Percentiles rank a stretch among this genome's conserved stretches.
Conservation (phyloP, 495 filamentous ascomycete species). For the Penicillium egyptiacum region DNA sequence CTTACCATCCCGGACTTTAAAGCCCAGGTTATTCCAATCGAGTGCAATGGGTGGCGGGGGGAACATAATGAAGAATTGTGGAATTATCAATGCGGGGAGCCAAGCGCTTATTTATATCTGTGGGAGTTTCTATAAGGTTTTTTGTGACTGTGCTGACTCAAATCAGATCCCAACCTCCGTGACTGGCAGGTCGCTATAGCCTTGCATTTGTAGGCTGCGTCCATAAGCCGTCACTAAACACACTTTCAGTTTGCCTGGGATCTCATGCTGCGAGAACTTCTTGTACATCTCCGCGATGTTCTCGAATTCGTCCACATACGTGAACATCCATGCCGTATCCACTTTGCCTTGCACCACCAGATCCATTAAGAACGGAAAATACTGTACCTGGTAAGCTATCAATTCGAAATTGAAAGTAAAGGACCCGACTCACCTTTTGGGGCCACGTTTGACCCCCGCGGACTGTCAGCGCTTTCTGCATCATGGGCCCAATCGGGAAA, state of each 20-base stretch:
- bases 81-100: slow-evolving; percentile 5
- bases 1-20: slow-evolving; percentile 83
- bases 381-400: slow-evolving; percentile 15
- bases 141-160: not conserved
- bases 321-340: slow-evolving; percentile 36
- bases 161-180: not conserved
- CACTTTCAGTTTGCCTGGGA: slow-evolving; percentile 29
- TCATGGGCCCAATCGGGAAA: slow-evolving; percentile 31
- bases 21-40: slow-evolving; percentile 91
- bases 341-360: slow-evolving; percentile 25
- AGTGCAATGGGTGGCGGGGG: slow-evolving; percentile 73
- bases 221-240: slow-evolving; percentile 29
- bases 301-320: slow-evolving; percentile 30
- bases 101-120: not conserved
- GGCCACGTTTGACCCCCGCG: slow-evolving; percentile 28
- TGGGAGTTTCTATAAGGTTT: not conserved
- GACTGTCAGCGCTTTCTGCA: slow-evolving; percentile 33
- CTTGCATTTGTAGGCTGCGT: slow-evolving; percentile 15
- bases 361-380: slow-evolving; percentile 31
- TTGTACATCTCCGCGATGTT: slow-evolving; percentile 28
- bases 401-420: not conserved
- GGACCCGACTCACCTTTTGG: slow-evolving; percentile 21
- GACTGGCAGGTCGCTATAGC: slow-evolving; percentile 3
- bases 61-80: slow-evolving; percentile 44
- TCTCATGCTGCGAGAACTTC: slow-evolving; percentile 23